Evolutionary conservation across 2,329 filamentous ascomycete species (phyloP), one percentile per base, ranked within the genome.

Genomic region (Botryosphaeria agaves): DNA sequence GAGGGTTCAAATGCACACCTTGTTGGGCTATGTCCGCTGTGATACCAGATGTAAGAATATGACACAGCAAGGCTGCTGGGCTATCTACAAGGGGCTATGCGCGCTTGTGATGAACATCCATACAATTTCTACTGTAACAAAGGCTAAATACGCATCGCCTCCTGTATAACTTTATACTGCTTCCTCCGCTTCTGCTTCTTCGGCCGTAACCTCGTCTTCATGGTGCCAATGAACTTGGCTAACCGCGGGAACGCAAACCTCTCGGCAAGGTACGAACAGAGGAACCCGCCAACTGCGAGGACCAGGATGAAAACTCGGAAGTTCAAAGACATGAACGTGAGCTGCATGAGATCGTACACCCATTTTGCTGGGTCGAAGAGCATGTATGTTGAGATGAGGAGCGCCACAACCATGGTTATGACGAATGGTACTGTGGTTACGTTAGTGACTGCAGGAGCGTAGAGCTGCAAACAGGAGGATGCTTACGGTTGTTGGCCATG

Each of bases 141-240:
- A n/a, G n/a, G n/a, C 25, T 18, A 43, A 7, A 43, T 36, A 30
- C 41, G 35, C 51, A 54, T 78, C 33, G 69, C 61, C 46, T 89
- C 78, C 29, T 66, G 48, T 18, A 94, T 75, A 14, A 82, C 43
- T 57, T 95, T 95, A 49, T 94, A 94, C 56, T 75, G 63, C 55
- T 93, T 93, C 39, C 84, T 69, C 55, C 77, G 72, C 60, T 94
- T 94, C 26, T 61, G 56, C 46, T 62, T 64, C 29, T 67, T 49
- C 52, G 41, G 68, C 55, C 49, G 56, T 28, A 83, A 32, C n/a
- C 51, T 55, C 30, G 66, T 55, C 46, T 73, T 77, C 11, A 66
- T 40, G 18, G 56, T 57, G 1, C 81, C 83, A 32, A 93, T 57
- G 28, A 62, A 53, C 36, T 69, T 72, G 12, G 83, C 77, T 32